Base-by-base conservation (phyloP, 805 yeast species). In the Trichomonascus vanleenenianus region DNA sequence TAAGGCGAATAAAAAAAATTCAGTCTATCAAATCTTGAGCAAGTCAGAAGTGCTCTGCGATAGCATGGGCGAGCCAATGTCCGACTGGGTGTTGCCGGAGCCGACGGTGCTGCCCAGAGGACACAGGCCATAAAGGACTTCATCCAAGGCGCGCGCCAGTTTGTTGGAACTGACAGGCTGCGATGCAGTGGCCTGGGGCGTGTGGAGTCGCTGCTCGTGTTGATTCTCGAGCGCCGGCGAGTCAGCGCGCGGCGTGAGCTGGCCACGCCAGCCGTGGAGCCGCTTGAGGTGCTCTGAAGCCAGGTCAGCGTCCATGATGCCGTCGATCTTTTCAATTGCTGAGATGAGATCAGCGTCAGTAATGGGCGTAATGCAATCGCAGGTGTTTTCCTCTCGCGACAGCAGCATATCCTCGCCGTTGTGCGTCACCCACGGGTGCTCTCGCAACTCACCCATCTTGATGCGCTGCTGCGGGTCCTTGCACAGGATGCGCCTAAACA, bases 401-500 rank as follows among this genome's bases (percentile, higher is more conserved):
- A 68, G 55, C 39, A 68, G 57, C 16, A 40, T 45, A 48, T 68
- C 72, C 6, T 48, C 49, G 12, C 66, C 68, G 25, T 50, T 22
- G 31, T 55, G 51, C 3, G 70, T 68, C 30, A 76, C 71, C 65
- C 93, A 87, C 1, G 84, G 81, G 62, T 91, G 96, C 11, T 62
- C 65, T 56, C 89, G 84, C 42, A 88, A 78, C 32, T 81, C 85
- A 14, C 66, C 62, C 50, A 89, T 81, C 15, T 78, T 80, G n/a
- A 83, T 76, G 61, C 97, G 71, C 39, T 72, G 65, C 7, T 60
- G 53, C 3, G 91, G 85, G 58, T 85, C 75, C 58, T 87, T 89
- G 38, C 72, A 75, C 30, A 91, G 70, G 49, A 91, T 59, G 53
- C 73, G 71, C 1, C 51, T 25, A 15, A 91, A 55, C 44, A 91